Evolutionary conservation across 495 filamentous ascomycete species (phyloP).

Genomic region (Rhypophila decipiens): DNA sequence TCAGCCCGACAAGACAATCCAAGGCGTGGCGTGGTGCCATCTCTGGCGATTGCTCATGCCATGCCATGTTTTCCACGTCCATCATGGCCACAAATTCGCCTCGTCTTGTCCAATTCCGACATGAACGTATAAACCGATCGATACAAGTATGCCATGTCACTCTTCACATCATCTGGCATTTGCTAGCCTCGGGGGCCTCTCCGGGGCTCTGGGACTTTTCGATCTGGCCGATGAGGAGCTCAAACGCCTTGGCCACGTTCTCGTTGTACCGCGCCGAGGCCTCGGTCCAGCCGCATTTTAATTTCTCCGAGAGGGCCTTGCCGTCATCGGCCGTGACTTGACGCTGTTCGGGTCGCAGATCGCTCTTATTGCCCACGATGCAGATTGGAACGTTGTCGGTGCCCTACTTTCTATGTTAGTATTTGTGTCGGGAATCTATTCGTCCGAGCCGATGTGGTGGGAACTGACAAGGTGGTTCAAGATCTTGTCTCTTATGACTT

Average conservation of each 20-base stretch:
- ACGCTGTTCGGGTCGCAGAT: constrained; percentile 86
- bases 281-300: constrained; percentile 91
- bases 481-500: constrained; percentile 93
- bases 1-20: too few species aligned
- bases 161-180: constrained; percentile 76
- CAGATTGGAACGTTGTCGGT: constrained; percentile 87
- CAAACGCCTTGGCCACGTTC: constrained; percentile 90
- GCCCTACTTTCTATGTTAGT: constrained; percentile 50
- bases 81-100: too few species aligned
- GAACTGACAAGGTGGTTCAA: constrained; percentile 81
- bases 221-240: constrained; percentile 88
- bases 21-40: too few species aligned
- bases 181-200: constrained; percentile 69
- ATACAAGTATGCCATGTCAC: too few species aligned
- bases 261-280: constrained; percentile 88
- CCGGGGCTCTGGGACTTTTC: constrained; percentile 91
- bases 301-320: constrained; percentile 69
- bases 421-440: too few species aligned
- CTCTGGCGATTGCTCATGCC: too few species aligned
- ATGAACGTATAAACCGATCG: too few species aligned
- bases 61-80: too few species aligned
- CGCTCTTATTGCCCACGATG: constrained; percentile 94
- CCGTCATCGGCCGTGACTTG: constrained; percentile 85
- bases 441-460: too few species aligned
- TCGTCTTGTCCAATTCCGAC: too few species aligned